Evolutionary conservation across 75 land plant species (phyloP).

Genomic region (Pinus albicaulis): DNA sequence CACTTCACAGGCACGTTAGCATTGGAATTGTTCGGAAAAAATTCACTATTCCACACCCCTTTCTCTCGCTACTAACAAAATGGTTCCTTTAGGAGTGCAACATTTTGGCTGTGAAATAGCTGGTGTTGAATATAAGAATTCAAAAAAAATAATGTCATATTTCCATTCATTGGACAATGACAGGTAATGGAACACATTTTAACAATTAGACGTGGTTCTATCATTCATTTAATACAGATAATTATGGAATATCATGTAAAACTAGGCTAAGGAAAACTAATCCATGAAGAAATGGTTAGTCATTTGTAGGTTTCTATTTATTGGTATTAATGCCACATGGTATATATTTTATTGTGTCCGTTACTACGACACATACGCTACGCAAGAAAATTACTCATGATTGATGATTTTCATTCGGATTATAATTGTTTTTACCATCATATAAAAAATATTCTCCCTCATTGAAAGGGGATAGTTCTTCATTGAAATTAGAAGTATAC

Average conservation of each 20-base stretch:
- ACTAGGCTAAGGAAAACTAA: background rate
- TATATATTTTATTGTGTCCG: background rate
- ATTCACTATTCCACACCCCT: conserved; percentile 27
- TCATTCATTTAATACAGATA: too few species aligned
- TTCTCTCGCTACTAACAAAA: conserved; percentile 36
- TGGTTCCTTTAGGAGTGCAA: conserved; percentile 23
- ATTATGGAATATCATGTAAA: background rate
- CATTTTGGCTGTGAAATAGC: conserved; percentile 11
- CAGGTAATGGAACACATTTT: background rate
- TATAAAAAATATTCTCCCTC: background rate
- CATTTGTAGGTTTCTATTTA: background rate
- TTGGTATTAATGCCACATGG: background rate
- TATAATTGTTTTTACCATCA: background rate
- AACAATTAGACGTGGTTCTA: too few species aligned
- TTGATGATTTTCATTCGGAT: background rate
- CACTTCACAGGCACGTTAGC: background rate
- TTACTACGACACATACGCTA: background rate
- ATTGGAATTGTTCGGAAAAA: background rate
- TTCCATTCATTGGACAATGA: background rate
- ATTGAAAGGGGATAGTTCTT: too few species aligned
- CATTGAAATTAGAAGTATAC: too few species aligned
- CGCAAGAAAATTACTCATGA: background rate
- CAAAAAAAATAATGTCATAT: background rate
- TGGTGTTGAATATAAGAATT: background rate
- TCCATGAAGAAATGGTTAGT: background rate